Percentiles rank a stretch among this genome's conserved stretches.
Evolutionary conservation across 345 rosid genomes (phyloP).

Genomic region (Raphanus raphanistrum): DNA sequence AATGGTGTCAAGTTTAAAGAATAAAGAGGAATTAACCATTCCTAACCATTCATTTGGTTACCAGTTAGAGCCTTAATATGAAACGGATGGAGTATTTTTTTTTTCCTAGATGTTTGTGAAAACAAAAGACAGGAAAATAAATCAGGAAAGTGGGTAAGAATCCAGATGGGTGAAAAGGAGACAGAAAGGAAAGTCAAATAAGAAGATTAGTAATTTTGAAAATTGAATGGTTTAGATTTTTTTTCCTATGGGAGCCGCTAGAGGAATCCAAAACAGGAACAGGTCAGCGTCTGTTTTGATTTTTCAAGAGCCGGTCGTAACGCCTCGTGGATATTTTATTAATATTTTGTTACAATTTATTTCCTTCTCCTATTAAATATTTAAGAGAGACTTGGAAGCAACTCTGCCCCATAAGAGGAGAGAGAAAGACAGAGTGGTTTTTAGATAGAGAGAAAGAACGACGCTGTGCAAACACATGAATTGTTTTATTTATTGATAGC

Average conservation of each 20-base stretch:
- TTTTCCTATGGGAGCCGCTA: slow-evolving; percentile 18
- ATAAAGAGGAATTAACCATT: too few relatives aligned
- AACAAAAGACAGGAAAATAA: background rate
- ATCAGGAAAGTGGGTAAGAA: slow-evolving; percentile 14
- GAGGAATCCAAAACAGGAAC: slow-evolving; percentile 29
- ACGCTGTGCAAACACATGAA: slow-evolving; percentile 19
- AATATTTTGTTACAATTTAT: slow-evolving; percentile 20
- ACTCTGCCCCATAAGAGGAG: slow-evolving; percentile 24
- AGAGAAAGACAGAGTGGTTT: slow-evolving; percentile 12
- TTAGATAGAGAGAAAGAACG: slow-evolving; percentile 5
- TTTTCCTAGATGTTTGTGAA: background rate
- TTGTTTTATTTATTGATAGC: background rate
- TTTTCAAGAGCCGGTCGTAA: slow-evolving; percentile 30
- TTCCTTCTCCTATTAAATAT: slow-evolving; percentile 31
- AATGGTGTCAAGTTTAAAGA: too few relatives aligned
- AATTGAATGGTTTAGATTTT: slow-evolving; percentile 22
- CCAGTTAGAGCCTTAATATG: too few relatives aligned
- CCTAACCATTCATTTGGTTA: too few relatives aligned
- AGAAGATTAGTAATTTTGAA: slow-evolving; percentile 4
- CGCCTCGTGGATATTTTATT: slow-evolving; percentile 21
- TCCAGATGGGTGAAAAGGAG: slow-evolving; percentile 22
- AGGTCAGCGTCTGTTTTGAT: slow-evolving; percentile 34
- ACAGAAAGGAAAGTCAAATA: slow-evolving; percentile 29
- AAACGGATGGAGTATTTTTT: too few relatives aligned
- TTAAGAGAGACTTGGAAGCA: slow-evolving; percentile 31